A percentile compares a stretch with the other conserved stretches of the same genome.
phyloP scores from a whole-genome alignment of 1,139 yeast species.

The Cylindricascospora bacillispora region DNA sequence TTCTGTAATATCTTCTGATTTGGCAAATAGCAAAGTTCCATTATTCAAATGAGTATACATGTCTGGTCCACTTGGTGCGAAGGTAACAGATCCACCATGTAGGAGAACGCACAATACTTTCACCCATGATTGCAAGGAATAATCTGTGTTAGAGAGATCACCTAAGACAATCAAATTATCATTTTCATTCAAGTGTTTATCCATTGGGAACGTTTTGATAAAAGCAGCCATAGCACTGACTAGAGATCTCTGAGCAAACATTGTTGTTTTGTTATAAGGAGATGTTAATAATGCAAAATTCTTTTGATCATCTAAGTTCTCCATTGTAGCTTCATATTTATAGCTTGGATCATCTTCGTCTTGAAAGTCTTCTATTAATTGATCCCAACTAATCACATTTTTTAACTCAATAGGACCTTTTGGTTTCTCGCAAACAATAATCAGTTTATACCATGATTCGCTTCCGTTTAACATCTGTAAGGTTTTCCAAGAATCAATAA shows the following conservation, averaged over 20 bases:
- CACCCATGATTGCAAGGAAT: conserved; percentile 23
- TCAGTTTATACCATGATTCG: conserved; percentile 23
- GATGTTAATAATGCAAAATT: conserved; percentile 16
- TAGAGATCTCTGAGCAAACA: conserved; percentile 47
- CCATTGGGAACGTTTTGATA: conserved; percentile 43
- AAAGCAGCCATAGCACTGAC: conserved; percentile 54
- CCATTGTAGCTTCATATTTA: conserved; percentile 27
- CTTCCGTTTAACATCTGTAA: conserved; percentile 15
- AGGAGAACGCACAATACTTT: conserved; percentile 25
- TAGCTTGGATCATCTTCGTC: conserved; percentile 12
- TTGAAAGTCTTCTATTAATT: conserved; percentile 13
- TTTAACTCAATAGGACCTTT: conserved; percentile 1
- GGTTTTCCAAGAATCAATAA: conserved; percentile 21
- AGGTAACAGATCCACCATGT: conserved; percentile 26
- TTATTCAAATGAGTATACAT: conserved; percentile 4
- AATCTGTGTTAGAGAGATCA: conserved; percentile 8
- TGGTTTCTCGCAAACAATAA: conserved; percentile 21
- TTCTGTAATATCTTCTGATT: conserved; percentile 5
- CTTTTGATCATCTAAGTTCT: conserved; percentile 26
- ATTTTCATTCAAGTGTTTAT: conserved; percentile 28
- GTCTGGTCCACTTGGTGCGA: conserved; percentile 6
- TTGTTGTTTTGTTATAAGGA: conserved; percentile 13
- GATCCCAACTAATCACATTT: conserved; percentile 21
- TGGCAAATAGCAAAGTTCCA: conserved; percentile 15
- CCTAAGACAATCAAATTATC: conserved; percentile 36